Base-by-base conservation (phyloP, 2,329 filamentous ascomycete genomes). In the Colletotrichum musae region DNA sequence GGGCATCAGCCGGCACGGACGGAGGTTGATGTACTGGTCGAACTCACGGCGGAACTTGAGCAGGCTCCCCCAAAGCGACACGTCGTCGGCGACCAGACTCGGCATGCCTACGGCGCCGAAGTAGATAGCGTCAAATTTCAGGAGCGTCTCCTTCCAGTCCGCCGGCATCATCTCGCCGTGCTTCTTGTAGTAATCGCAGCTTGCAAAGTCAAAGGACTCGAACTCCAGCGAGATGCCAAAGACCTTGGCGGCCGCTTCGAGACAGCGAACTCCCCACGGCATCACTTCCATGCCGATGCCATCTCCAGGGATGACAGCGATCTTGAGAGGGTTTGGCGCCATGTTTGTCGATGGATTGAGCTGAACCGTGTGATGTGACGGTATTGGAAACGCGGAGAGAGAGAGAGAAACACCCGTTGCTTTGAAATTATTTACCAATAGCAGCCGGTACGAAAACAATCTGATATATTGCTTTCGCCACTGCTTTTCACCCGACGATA, bases 201-300 rank as follows among this genome's bases (percentile, higher is more conserved):
- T 92, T 18, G 88, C 88, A 82, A 92, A 93, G 74, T 91, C 88
- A 73, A 90, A 92, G 61, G 88, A 79, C 68, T 88, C 83, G 71
- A 92, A 91, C 1, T 86, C 77, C 0, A 93, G 78, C 60, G 89
- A 86, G 0, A 88, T 82, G 45, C 82, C 79, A 70, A 87, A 85
- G 2, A 85, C 77, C 18, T 81, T 74, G 51, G 80, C 75, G 39
- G 86, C 73, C 4, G 83, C 77, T 36, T 84, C 79, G 6, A 87
- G 79, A 39, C 53, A 58, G 41, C 56, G 50, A 6, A 69, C 56
- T 24, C 66, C 66, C 66, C 62, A 69, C 24, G 62, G 66, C 77
- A 92, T 88, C 12, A 93, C 91, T 77, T 93, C 91, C 1, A 86
- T 86, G 2, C 91, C 91, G 70, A 93, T 93, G 62, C 91, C 91